Evolutionary conservation across 768 basidiomycete genomes (phyloP).

Genomic region (Leccinum sublutescens): DNA sequence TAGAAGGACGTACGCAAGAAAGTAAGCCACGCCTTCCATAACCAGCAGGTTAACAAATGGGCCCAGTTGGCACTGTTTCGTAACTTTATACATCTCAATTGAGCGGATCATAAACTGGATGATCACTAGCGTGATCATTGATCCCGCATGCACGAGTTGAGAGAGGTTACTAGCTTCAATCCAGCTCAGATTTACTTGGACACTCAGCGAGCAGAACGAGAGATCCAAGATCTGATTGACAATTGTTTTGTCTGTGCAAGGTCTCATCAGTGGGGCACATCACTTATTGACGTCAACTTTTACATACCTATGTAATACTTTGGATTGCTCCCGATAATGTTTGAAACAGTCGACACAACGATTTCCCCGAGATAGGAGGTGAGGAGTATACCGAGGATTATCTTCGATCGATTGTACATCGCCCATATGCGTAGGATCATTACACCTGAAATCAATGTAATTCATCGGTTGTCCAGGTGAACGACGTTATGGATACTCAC

Average conservation of each 20-base stretch:
- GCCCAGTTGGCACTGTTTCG: too few species aligned
- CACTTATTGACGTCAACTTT: not conserved
- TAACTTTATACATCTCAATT: too few species aligned
- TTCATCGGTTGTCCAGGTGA: not conserved
- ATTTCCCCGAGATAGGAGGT: not conserved
- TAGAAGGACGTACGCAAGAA: too few species aligned
- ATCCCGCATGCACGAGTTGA: too few species aligned
- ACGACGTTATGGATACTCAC: not conserved
- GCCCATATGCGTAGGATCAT: not conserved
- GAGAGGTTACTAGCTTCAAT: too few species aligned
- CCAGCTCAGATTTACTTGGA: too few species aligned
- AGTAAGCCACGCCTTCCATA: too few species aligned
- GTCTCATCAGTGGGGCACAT: not conserved
- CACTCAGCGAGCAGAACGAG: not conserved
- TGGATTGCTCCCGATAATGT: not conserved
- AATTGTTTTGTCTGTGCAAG: not conserved
- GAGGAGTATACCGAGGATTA: not conserved
- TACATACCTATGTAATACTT: not conserved
- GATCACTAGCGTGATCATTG: too few species aligned
- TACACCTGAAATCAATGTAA: not conserved
- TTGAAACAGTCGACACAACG: not conserved
- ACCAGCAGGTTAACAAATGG: too few species aligned
- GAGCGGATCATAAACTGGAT: too few species aligned
- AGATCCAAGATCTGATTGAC: not conserved
- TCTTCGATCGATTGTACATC: not conserved